Base-by-base conservation (phyloP, 106 monocot genomes). In the Phalaenopsis aphrodite region DNA sequence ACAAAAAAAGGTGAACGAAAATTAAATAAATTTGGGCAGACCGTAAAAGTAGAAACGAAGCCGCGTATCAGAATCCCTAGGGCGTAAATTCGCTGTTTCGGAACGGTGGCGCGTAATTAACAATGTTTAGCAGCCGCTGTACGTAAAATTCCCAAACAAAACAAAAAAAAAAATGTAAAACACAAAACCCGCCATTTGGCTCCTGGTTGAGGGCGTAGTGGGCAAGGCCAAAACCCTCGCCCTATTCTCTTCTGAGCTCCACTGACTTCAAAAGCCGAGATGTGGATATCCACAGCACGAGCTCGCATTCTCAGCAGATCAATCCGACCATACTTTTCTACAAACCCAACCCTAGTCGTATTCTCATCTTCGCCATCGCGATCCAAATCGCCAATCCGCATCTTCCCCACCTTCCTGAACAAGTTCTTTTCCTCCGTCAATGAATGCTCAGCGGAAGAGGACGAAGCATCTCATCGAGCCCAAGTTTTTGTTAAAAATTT, bases 271-370 rank as follows among this genome's bases (percentile, higher is more conserved):
- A 5, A 49, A 14, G 46, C 49, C 49, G 79, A 78, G 56, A 92
- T 92, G 93, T 91, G 91, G 95, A 82, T 91, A 78, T 88, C 88
- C 43, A 88, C 66, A 88, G 81, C 85, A 42, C 75, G 80, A 8
- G 73, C 78, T 72, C 24, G 86, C 37, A 84, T 96, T 41, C 77
- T 85, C 81, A 68, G 79, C 41, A 74, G 83, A 21, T 76, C 87
- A 14, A 45, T 61, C 30, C 82, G 5, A 6, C 38, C 42, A 43
- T 49, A 66, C 65, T 49, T 78, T 67, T 38, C 83, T 81, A 72
- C 77, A 56, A 19, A 3, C 24, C 23, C 41, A 84, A 69, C 81
- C 80, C 77, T 75, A 82, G 73, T 69, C 77, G 11, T 5, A 71
- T 74, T 1, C 46, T 77, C 77, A 43, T 52, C 76, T 4, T 55